Evolutionary conservation across 78 protist species (phyloP).

Genomic region (Monocercomonoides exilis): DNA sequence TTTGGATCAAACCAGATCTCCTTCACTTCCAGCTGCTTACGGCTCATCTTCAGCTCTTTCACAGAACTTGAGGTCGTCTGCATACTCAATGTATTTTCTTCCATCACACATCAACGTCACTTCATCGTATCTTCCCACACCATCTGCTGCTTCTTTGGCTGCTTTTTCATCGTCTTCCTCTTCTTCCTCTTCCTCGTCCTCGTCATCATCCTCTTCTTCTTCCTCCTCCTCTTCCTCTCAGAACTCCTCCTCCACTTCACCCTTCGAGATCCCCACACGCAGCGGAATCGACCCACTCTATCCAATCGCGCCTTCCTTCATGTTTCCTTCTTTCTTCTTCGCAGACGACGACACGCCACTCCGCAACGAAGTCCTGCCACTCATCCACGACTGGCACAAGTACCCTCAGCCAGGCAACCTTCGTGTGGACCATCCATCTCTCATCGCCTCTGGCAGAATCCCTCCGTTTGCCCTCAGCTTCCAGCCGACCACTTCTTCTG

Average conservation of each 20-base stretch:
- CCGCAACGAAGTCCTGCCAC: no score
- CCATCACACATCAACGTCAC: no score
- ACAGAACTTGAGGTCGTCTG: no score
- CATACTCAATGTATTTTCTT: no score
- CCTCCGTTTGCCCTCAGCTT: background rate
- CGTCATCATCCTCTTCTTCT: no score
- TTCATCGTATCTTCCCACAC: no score
- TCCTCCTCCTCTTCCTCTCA: background rate
- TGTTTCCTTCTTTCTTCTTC: background rate
- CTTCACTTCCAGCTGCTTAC: no score
- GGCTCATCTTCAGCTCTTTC: no score
- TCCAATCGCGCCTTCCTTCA: background rate
- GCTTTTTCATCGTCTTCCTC: no score
- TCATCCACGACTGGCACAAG: background rate
- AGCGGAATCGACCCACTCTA: background rate
- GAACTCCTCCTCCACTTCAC: background rate
- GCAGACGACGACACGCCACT: background rate
- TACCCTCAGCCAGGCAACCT: background rate
- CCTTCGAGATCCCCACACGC: background rate
- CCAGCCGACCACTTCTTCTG: background rate
- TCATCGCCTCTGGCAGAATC: background rate
- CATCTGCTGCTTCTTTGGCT: no score
- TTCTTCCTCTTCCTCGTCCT: no score
- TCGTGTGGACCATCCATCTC: background rate
- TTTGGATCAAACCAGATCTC: no score